Evolutionary conservation across 306 rosid genomes (phyloP).

Genomic region (Dalbergia oliveri): DNA sequence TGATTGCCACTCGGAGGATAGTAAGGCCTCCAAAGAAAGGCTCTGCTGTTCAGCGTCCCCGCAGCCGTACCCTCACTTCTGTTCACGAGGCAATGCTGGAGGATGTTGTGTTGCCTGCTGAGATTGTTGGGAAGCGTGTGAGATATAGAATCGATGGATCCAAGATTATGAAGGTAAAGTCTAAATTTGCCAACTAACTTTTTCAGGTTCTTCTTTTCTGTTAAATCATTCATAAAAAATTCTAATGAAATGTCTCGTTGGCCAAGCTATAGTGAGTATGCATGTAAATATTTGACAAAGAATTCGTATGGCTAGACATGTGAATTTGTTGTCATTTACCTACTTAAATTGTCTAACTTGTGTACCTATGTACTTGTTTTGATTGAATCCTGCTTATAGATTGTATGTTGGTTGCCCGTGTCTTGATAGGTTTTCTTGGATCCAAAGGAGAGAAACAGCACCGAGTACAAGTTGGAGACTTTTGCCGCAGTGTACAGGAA

Average conservation of each 20-base stretch:
- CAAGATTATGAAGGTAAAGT: conserved; percentile 81
- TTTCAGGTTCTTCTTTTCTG: neutral
- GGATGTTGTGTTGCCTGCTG: conserved; percentile 90
- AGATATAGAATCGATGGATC: conserved; percentile 82
- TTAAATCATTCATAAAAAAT: neutral
- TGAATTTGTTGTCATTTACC: neutral
- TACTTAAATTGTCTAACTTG: neutral
- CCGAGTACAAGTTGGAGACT: conserved; percentile 90
- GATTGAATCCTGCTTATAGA: neutral
- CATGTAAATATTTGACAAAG: neutral
- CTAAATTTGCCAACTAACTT: neutral
- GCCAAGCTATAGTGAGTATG: neutral
- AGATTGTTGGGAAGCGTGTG: conserved; percentile 89
- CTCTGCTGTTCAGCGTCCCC: conserved; percentile 85
- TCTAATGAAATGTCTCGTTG: too few relatives aligned
- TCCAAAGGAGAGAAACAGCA: conserved; percentile 88
- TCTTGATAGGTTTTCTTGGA: conserved; percentile 77
- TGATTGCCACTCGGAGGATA: conserved; percentile 87
- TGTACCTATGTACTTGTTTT: too few relatives aligned
- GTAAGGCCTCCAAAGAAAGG: conserved; percentile 97
- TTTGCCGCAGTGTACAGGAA: conserved; percentile 88
- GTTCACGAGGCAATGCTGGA: conserved; percentile 91
- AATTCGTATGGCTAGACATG: neutral
- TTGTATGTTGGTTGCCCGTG: neutral
- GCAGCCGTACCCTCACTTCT: conserved; percentile 86